Base-by-base conservation (phyloP, 192 early-diverging fungal species). In the Coemansia sp. region DNA sequence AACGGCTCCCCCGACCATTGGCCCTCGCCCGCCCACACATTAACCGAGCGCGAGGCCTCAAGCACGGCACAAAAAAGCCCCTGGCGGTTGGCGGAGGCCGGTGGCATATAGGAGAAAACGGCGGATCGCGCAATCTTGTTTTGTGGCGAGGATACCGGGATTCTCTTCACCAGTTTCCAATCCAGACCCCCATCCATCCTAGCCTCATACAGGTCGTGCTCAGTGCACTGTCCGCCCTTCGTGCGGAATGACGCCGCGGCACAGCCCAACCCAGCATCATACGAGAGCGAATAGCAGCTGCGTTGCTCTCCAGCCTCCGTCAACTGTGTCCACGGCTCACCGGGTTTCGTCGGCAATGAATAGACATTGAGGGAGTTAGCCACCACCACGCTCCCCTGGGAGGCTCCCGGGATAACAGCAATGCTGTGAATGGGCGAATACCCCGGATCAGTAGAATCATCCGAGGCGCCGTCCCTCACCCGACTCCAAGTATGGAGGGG, bases 61-160 rank as follows among this genome's bases (percentile, higher is more conserved):
- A 75, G 59, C 33, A 66, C 62, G 0, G 77, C 77, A n/a, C 65
- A 70, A n/a, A 80, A 72, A 80, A 41, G 3, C 58, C 70, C 48
- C 41, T 56, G 20, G 52, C 37, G 61, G 7, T 3, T 2, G 10
- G 37, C 34, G 0, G 11, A 21, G 23, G 34, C 59, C 6, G 21
- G 34, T 26, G 18, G 35, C 18, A n/a, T 16, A 28, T 66, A 76
- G 25, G 73, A 76, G 43, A 76, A 72, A 33, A 78, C 38, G 26
- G 68, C 52, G 10, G 77, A 68, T 12, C 69, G 56, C 1, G 77
- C 72, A 62, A 61, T 47, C 11, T 64, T 56, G 16, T 25, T 75
- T 62, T 80, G 77, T 35, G 64, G 28, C 35, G 77, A 80, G 5
- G n/a, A 31, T 13, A 70, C 64, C 0, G 67, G 31, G 1, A 74